A percentile compares a stretch with the other conserved stretches of the same genome.
Conservation (phyloP, 371 early-diverging fungal species). For the Nematocida ausubeli region DNA sequence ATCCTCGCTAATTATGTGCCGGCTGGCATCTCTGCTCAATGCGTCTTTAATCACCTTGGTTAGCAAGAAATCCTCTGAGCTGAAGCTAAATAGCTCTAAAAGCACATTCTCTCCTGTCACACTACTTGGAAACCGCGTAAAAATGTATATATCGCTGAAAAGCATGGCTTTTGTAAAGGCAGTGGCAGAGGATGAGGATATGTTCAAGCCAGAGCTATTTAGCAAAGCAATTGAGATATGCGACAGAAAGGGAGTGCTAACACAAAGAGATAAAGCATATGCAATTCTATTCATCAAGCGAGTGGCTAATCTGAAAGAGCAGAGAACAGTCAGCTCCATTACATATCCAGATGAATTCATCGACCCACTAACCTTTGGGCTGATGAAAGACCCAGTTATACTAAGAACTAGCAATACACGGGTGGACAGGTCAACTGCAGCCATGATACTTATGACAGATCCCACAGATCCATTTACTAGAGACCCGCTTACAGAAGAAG, state of each 20-base stretch:
- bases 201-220: slow-evolving; percentile 63
- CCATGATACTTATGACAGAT: slow-evolving; percentile 82
- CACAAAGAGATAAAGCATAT: slow-evolving; percentile 70
- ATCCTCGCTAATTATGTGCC: slow-evolving; percentile 78
- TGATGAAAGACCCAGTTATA: slow-evolving; percentile 93
- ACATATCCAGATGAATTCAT: slow-evolving; percentile 73
- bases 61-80: slow-evolving; percentile 82
- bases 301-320: slow-evolving; percentile 71
- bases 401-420: slow-evolving; percentile 78
- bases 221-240: slow-evolving; percentile 60
- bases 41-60: slow-evolving; percentile 82
- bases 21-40: slow-evolving; percentile 89
- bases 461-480: slow-evolving; percentile 90
- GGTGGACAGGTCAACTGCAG: slow-evolving; percentile 85
- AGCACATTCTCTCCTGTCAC: slow-evolving; percentile 79
- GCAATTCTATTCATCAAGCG: slow-evolving; percentile 66
- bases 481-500: slow-evolving; percentile 74
- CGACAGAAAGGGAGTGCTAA: slow-evolving; percentile 54
- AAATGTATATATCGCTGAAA: slow-evolving; percentile 77
- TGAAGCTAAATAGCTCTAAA: slow-evolving; percentile 73
- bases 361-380: slow-evolving; percentile 82
- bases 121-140: slow-evolving; percentile 77
- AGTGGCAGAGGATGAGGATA: slow-evolving; percentile 76
- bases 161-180: slow-evolving; percentile 64
- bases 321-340: slow-evolving; percentile 71